Base-by-base conservation (phyloP, 1,139 yeast species). In the Kodamaea fungicola region DNA sequence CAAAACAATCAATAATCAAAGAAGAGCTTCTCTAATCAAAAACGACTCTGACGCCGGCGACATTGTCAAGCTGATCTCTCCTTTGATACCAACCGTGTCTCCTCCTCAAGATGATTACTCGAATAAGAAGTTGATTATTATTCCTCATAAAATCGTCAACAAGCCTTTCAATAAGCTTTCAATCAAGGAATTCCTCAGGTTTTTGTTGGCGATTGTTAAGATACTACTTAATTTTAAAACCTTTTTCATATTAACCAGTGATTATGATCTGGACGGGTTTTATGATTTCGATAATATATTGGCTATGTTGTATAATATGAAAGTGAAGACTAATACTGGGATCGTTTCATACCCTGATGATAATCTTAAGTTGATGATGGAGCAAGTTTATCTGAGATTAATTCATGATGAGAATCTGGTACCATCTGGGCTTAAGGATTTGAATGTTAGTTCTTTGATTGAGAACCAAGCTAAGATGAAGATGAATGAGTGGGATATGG, bases 401-500 rank as follows among this genome's bases (percentile, higher is more conserved):
- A 39, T 43, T 6, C 32, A 27, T 8, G 42, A 31, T 10, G 42
- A 34, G 12, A 30, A 30, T 28, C 38, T 30, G 16, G 45, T 42
- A 3, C 52, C 52, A 3, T 38, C 46, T 3, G 42, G 50, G 21
- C 43, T 58, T n/a, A 53, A 46, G 37, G 57, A 54, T 34, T 43
- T 56, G 36, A 54, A 57, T 30, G 47, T 55, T n/a, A 49, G 54
- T 36, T 55, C 53, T 13, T 44, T 59, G 33, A 49, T 57, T 10
- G 47, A 50, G 10, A 54, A 55, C 36, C 65, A 64, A 42, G 54
- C 65, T 2, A 61, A 55, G 40, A 47, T 54, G 8, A 63, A 59
- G 37, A 43, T 62, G 24, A 69, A 64, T 19, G 74, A 67, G 28
- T 70, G 76, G 76, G 74, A 67, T 43, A 54, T 68, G 22, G 67